Conservation (phyloP, 2,329 filamentous ascomycete species). For the Bipolaris cookei region DNA sequence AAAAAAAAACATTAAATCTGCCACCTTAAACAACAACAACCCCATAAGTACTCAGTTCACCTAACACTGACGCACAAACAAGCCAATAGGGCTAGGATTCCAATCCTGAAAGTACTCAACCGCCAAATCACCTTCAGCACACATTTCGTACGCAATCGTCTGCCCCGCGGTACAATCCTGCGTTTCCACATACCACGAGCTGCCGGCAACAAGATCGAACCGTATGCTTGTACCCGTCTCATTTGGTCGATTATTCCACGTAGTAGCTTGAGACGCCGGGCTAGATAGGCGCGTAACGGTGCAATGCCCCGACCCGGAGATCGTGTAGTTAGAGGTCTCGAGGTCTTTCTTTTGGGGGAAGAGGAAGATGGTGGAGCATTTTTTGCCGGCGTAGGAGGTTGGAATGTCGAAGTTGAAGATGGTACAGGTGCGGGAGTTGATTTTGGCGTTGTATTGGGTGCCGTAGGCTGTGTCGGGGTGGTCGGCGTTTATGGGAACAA, state of each 20-base stretch:
- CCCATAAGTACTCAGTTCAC: neutral
- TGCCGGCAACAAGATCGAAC: slow-evolving; percentile 59
- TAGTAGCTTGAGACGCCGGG: slow-evolving; percentile 58
- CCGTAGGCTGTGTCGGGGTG: slow-evolving; percentile 61
- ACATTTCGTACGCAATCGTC: slow-evolving; percentile 61
- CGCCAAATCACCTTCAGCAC: slow-evolving; percentile 55
- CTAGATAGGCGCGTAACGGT: slow-evolving; percentile 59
- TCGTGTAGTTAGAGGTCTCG: slow-evolving; percentile 65
- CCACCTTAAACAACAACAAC: too few species aligned
- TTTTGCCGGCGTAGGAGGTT: slow-evolving; percentile 59
- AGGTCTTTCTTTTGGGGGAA: slow-evolving; percentile 65
- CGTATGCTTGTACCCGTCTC: slow-evolving; percentile 51
- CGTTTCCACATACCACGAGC: slow-evolving; percentile 58
- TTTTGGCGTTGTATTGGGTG: slow-evolving; percentile 61
- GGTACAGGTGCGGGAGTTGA: slow-evolving; percentile 54
- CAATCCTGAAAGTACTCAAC: slow-evolving; percentile 70
- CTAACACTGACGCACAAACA: slow-evolving; percentile 42
- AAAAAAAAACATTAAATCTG: neutral
- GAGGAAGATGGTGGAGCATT: slow-evolving; percentile 69
- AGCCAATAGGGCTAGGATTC: slow-evolving; percentile 56
- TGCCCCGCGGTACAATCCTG: slow-evolving; percentile 63
- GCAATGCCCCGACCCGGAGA: slow-evolving; percentile 61
- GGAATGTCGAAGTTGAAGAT: slow-evolving; percentile 76
- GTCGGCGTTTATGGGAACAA: slow-evolving; percentile 64
- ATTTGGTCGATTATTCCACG: slow-evolving; percentile 60